Evolutionary conservation across 371 early-diverging fungal species (phyloP).

Genomic region (Saksenaea oblongispora): DNA sequence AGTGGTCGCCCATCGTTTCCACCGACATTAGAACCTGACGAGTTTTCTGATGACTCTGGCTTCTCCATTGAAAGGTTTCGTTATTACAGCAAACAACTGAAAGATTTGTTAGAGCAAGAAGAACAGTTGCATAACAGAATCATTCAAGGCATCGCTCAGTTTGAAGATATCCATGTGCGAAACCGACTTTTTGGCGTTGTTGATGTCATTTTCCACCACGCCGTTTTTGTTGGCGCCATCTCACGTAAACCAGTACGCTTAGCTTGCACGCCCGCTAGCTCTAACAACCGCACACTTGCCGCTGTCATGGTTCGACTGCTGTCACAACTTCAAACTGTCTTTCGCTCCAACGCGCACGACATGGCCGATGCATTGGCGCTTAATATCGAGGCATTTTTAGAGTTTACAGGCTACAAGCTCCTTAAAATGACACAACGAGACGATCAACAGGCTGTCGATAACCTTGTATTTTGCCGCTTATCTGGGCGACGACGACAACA

Average conservation of each 20-base stretch:
- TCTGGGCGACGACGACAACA: not conserved
- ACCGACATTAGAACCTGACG: constrained; percentile 5
- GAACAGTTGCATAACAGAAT: constrained; percentile 34
- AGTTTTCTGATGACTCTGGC: constrained; percentile 5
- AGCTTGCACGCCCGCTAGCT: constrained; percentile 20
- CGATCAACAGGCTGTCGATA: not conserved
- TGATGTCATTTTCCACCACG: constrained; percentile 47
- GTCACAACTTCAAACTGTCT: constrained; percentile 33
- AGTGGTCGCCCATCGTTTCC: not conserved
- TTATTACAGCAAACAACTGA: constrained; percentile 20
- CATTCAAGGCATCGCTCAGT: constrained; percentile 36
- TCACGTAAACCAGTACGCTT: constrained; percentile 20
- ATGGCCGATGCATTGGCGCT: constrained; percentile 45
- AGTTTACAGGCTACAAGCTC: constrained; percentile 46
- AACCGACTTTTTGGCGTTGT: constrained; percentile 43
- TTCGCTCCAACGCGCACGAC: constrained; percentile 40
- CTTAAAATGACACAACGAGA: constrained; percentile 9
- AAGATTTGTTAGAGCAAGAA: constrained; percentile 25
- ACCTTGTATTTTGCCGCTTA: constrained; percentile 1
- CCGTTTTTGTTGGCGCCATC: constrained; percentile 42
- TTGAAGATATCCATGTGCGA: constrained; percentile 48
- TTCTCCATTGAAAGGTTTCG: constrained; percentile 1
- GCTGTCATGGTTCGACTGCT: constrained; percentile 38
- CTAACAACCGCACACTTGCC: constrained; percentile 29
- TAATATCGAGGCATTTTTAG: constrained; percentile 47